Evolutionary conservation across 352 stramenopile genomes (phyloP), one percentile per base, ranked within the genome.

Genomic region (Peronospora tabacina): DNA sequence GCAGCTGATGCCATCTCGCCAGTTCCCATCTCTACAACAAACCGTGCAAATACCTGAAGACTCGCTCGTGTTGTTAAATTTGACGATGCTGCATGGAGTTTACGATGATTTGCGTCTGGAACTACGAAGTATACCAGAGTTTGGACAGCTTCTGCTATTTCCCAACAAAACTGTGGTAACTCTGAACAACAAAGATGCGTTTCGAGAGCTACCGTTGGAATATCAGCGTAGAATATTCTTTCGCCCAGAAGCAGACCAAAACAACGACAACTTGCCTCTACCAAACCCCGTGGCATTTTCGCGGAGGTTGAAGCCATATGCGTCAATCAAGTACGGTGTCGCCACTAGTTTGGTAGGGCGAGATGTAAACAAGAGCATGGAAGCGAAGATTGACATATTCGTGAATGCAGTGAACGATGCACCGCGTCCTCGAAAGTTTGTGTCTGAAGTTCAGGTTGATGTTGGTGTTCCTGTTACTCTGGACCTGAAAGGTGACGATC

Each of bases 91-190:
- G 13, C 64, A 84, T 42, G 84, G 72, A 0, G 53, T 88, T 13
- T 90, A 72, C 34, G 51, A 85, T 30, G 73, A 88, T 29, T 48
- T 87, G 16, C 55, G 61, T 0, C 39, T 90, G 2, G 66, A 88
- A 33, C 24, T 90, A 7, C 49, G 63, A 13, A 48, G 49, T 1
- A 15, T 86, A 8, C 79, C 79, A 5, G 49, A 80, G 16, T 58
- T 66, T 20, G 79, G 79, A 7, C 62, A 62, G 7, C n/a, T 90
- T 5, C n/a, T 81, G 2, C 37, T 86, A 5, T 74, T 66, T 17
- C 70, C 74, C 7, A 74, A 71, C 50, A 79, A 71, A 40, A 72
- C 37, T 0, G n/a, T 47, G 5, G 41, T 90, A 13, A 72, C 52
- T 11, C 15, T 34, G 4, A 32, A 56, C 0, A 88, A 73, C 12